phyloP scores from a whole-genome alignment of 2,329 filamentous ascomycete genomes.

The Ophiocordyceps camponoti-leonardi region DNA sequence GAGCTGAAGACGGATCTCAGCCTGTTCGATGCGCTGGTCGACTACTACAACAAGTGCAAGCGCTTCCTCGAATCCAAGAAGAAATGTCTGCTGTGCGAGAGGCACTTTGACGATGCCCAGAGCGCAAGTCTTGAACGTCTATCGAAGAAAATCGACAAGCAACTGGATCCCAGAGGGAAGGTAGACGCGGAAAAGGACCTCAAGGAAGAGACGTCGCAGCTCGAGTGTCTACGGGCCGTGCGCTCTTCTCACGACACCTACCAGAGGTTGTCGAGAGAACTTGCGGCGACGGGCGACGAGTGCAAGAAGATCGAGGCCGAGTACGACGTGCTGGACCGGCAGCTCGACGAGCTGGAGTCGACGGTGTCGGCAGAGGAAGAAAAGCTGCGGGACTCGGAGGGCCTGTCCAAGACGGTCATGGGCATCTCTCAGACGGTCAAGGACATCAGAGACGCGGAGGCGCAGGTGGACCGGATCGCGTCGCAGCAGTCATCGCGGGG shows the following conservation, averaged over 20 bases:
- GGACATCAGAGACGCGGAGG: slow-evolving; percentile 55
- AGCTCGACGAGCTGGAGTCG: slow-evolving; percentile 51
- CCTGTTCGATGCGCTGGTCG: slow-evolving; percentile 49
- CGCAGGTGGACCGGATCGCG: slow-evolving; percentile 57
- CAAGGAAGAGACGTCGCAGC: slow-evolving; percentile 27
- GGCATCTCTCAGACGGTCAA: slow-evolving; percentile 56
- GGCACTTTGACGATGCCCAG: slow-evolving; percentile 45
- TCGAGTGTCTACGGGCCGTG: slow-evolving; percentile 44
- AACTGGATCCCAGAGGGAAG: slow-evolving; percentile 44
- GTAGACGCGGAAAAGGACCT: slow-evolving; percentile 44
- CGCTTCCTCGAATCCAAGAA: slow-evolving; percentile 49
- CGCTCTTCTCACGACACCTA: slow-evolving; percentile 59
- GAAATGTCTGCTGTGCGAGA: slow-evolving; percentile 59
- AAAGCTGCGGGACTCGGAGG: slow-evolving; percentile 55
- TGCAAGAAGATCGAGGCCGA: slow-evolving; percentile 43
- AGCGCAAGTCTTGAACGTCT: slow-evolving; percentile 43
- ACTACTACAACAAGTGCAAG: slow-evolving; percentile 56
- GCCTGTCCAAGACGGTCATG: slow-evolving; percentile 56
- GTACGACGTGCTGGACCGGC: slow-evolving; percentile 38
- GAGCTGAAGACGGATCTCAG: slow-evolving; percentile 49
- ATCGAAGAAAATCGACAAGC: slow-evolving; percentile 46
- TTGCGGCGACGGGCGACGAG: slow-evolving; percentile 52
- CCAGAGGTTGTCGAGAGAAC: slow-evolving; percentile 49
- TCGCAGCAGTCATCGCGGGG: slow-evolving; percentile 57
- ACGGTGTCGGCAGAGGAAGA: slow-evolving; percentile 46